Base-by-base conservation (phyloP, 352 stramenopile genomes). In the Nothophytophthora sp. region DNA sequence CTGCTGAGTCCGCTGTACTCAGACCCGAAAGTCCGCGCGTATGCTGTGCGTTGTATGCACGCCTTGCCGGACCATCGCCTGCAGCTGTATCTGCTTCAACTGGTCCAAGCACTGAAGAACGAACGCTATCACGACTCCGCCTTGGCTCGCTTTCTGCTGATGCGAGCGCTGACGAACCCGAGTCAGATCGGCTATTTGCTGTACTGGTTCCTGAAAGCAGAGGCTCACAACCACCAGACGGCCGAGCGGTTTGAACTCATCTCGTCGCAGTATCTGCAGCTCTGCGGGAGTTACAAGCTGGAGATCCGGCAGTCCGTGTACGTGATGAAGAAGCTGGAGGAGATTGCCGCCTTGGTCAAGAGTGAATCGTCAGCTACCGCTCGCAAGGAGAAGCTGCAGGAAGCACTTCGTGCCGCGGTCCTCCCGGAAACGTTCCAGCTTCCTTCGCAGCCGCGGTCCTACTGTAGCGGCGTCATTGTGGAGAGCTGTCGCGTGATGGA, bases 11-110 rank as follows among this genome's bases (percentile, higher is more conserved):
- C 74, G 10, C 59, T 87, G 12, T 96, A 90, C 49, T 75, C 89
- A 12, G 91, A 98, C 49, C 91, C 92, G 1, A 96, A 97, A 66
- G 87, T 98, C 8, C 82, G 92, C n/a, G 90, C 91, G 1, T 96
- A 96, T 45, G 92, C 92, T 15, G 92, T 98, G 34, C 82, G 88
- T 2, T 96, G 83, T 51, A 87, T 98, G 50, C 80, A 97, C 36
- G 71, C 70, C 2, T 50, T 98, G 1, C 71, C 80, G 0, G 92
- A 98, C 46, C 75, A 96, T 32, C 82, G 95, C 1, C 67, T 98
- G 10, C 68, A 79, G n/a, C 55, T 96, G 16, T 97, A 92, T 49
- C 53, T 96, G 5, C 76, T 90, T 3, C 87, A 96, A 45, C 76
- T 96, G 5, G 82, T 96, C 0, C 87, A 96, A 25, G 81, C 81